phyloP scores from a whole-genome alignment of 805 yeast genomes.

The Yarrowia deformans region DNA sequence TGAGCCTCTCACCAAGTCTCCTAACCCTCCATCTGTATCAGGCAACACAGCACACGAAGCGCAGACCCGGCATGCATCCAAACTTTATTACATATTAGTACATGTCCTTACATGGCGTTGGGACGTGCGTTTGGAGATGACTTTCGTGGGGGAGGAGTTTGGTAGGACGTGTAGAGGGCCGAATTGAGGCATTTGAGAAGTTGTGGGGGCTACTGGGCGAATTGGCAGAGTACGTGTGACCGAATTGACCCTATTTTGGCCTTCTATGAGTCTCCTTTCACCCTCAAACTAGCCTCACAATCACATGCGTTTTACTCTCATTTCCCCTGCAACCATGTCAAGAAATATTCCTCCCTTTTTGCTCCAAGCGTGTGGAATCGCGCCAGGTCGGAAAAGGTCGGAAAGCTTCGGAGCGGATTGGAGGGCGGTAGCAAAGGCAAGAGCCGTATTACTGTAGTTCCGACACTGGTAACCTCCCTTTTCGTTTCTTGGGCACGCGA shows the following conservation, averaged over 20 bases:
- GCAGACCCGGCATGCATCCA: conserved; percentile 14
- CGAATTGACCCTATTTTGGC: no score
- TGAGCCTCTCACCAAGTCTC: conserved; percentile 10
- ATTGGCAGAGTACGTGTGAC: no score
- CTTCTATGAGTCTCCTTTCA: neutral
- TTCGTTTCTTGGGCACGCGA: neutral
- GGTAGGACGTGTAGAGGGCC: neutral
- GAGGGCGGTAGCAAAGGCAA: neutral
- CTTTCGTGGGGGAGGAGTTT: neutral
- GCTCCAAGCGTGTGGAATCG: neutral
- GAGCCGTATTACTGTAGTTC: conserved; percentile 1
- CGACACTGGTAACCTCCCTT: conserved; percentile 14
- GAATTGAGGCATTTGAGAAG: neutral
- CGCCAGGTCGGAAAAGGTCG: conserved; percentile 15
- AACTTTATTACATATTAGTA: conserved; percentile 36
- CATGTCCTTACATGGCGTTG: conserved; percentile 35
- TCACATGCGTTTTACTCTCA: conserved; percentile 24
- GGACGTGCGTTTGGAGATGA: conserved; percentile 14
- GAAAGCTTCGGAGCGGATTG: conserved; percentile 6
- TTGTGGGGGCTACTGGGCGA: no score
- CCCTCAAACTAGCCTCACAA: neutral
- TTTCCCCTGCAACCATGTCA: conserved; percentile 23
- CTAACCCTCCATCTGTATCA: conserved; percentile 14
- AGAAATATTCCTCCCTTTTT: conserved; percentile 23
- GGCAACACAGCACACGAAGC: conserved; percentile 38